Evolutionary conservation across 371 early-diverging fungal species (phyloP).

Genomic region (Apophysomyces variabilis): DNA sequence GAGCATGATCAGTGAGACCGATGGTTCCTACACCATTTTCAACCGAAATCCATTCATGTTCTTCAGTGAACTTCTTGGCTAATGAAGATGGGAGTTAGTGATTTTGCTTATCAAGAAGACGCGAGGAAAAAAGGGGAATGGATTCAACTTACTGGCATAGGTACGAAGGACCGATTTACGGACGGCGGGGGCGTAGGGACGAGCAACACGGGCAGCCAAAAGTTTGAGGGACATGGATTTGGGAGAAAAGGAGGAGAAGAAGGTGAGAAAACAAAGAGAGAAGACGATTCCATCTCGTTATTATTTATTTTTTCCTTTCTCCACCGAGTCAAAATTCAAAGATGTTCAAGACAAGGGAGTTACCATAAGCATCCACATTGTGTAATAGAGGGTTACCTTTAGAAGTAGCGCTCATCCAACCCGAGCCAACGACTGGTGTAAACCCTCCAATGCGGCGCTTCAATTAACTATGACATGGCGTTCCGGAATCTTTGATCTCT

Average conservation of each 20-base stretch:
- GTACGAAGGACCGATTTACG: slow-evolving; percentile 48
- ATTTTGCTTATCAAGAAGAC: background rate
- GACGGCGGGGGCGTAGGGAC: slow-evolving; percentile 45
- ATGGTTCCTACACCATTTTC: slow-evolving; percentile 82
- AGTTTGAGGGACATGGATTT: slow-evolving; percentile 46
- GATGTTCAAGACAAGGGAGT: slow-evolving; percentile 19
- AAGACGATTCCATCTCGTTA: slow-evolving; percentile 22
- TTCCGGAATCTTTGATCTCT: background rate
- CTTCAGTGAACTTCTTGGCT: slow-evolving; percentile 79
- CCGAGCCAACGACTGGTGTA: slow-evolving; percentile 1
- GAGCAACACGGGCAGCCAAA: slow-evolving; percentile 49
- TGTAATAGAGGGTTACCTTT: slow-evolving; percentile 2
- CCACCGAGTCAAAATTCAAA: slow-evolving; percentile 47
- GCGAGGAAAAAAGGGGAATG: background rate
- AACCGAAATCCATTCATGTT: slow-evolving; percentile 93
- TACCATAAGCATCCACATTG: slow-evolving; percentile 24
- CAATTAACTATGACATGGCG: background rate
- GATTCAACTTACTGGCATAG: slow-evolving; percentile 48
- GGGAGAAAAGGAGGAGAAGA: slow-evolving; percentile 17
- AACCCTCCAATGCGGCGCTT: background rate
- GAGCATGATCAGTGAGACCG: slow-evolving; percentile 94
- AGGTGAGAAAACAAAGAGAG: slow-evolving; percentile 19
- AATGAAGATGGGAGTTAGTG: slow-evolving; percentile 1
- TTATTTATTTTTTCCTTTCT: slow-evolving; percentile 28
- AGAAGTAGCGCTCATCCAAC: background rate